These are phyloP conservation scores for Agrocybe chaxingu DNA, from an alignment of 768 basidiomycete genomes.

Conservation along the genomic window DNA sequence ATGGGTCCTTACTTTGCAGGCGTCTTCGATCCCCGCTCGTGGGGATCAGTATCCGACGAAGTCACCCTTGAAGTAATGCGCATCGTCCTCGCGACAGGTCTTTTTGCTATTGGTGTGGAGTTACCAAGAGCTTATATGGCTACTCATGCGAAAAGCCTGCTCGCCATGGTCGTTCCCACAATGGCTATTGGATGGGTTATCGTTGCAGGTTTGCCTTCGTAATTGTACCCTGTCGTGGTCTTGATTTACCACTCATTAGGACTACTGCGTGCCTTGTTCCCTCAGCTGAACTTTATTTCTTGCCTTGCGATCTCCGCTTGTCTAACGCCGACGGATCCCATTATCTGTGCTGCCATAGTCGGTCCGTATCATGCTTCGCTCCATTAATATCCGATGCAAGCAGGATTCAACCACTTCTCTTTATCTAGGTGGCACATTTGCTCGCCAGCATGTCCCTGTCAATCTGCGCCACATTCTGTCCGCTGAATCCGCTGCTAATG, in stretches of 20 bases:
- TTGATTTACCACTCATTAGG: slow-evolving; percentile 29
- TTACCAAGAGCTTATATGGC: slow-evolving; percentile 83
- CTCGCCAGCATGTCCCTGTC: slow-evolving; percentile 62
- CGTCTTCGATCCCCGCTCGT: slow-evolving; percentile 74
- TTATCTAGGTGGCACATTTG: slow-evolving; percentile 62
- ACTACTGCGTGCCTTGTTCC: slow-evolving; percentile 71
- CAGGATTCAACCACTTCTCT: background rate
- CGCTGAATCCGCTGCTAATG: slow-evolving; percentile 93
- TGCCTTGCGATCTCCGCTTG: slow-evolving; percentile 86
- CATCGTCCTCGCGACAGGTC: slow-evolving; percentile 83
- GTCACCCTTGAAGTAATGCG: slow-evolving; percentile 85
- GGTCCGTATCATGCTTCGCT: slow-evolving; percentile 33
- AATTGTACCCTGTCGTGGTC: background rate
- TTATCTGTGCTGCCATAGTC: slow-evolving; percentile 82
- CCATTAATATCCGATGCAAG: background rate
- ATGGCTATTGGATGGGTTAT: slow-evolving; percentile 87
- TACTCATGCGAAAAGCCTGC: slow-evolving; percentile 68
- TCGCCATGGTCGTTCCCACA: slow-evolving; percentile 73
- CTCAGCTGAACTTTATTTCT: slow-evolving; percentile 65
- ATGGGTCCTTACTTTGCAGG: slow-evolving; percentile 73
- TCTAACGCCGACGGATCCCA: slow-evolving; percentile 92
- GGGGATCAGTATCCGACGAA: slow-evolving; percentile 49
- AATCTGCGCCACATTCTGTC: slow-evolving; percentile 80
- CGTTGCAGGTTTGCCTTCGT: slow-evolving; percentile 51
- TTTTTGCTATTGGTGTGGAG: slow-evolving; percentile 96